A percentile compares a stretch with the other conserved stretches of the same genome.
phyloP scores from a whole-genome alignment of 2,329 filamentous ascomycete genomes.

The Sporothrix inflata region DNA sequence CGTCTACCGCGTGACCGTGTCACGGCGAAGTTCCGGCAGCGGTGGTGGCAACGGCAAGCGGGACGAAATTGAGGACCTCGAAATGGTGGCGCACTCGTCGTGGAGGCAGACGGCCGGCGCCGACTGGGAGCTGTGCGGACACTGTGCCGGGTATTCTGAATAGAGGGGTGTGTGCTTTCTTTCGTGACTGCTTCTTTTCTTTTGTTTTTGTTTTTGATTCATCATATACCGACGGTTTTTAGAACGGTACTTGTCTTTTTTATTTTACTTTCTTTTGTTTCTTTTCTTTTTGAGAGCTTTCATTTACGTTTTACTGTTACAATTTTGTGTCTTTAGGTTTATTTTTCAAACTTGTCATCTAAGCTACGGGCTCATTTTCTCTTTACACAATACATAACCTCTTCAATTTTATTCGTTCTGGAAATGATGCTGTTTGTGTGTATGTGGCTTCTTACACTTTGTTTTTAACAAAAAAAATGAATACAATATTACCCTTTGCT shows the following conservation, averaged over 20 bases:
- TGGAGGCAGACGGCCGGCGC: slow-evolving; percentile 46
- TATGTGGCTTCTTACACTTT: too few relatives aligned
- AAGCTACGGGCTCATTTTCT: neutral
- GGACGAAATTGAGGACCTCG: slow-evolving; percentile 32
- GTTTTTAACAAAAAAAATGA: too few relatives aligned
- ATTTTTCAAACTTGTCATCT: neutral
- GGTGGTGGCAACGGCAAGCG: slow-evolving; percentile 25
- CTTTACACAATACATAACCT: neutral
- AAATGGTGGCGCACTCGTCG: slow-evolving; percentile 38
- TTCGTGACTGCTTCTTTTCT: neutral
- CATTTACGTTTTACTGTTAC: neutral
- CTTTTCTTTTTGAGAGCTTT: neutral
- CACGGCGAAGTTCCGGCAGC: slow-evolving; percentile 28
- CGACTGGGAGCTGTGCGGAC: slow-evolving; percentile 40
- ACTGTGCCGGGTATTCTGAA: slow-evolving; percentile 28
- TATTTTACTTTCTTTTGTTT: neutral
- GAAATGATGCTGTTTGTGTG: too few relatives aligned
- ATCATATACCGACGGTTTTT: neutral
- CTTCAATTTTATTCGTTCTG: too few relatives aligned
- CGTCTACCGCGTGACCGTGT: slow-evolving; percentile 41
- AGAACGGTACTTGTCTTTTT: neutral
- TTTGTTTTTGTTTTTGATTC: neutral
- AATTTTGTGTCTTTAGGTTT: neutral
- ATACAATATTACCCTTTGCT: too few relatives aligned
- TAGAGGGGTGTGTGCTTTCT: neutral